Percentiles rank a stretch among this genome's conserved stretches.
Evolutionary conservation across 1,139 yeast genomes (phyloP).

Genomic region (Debaryomycetaceae sp.): DNA sequence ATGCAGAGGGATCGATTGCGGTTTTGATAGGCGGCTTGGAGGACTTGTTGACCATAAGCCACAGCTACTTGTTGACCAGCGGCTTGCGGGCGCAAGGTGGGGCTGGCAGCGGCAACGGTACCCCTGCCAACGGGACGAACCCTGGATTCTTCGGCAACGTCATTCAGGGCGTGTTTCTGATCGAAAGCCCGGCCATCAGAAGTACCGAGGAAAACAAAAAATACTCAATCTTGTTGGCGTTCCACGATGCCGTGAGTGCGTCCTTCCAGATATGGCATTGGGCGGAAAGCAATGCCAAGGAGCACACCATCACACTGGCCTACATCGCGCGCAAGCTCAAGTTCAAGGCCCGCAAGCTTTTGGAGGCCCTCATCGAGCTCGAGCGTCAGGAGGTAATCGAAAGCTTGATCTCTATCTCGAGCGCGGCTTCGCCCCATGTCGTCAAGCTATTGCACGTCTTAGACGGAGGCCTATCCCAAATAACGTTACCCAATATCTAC

Average conservation of each 20-base stretch:
- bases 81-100: slow-evolving; percentile 17
- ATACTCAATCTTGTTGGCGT: slow-evolving; percentile 54
- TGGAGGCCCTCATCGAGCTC: slow-evolving; percentile 63
- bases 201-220: slow-evolving; percentile 53
- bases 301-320: not conserved
- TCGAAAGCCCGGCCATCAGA: slow-evolving; percentile 63
- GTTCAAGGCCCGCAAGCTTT: slow-evolving; percentile 62
- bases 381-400: slow-evolving; percentile 77
- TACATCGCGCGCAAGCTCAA: slow-evolving; percentile 65
- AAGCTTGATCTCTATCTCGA: slow-evolving; percentile 38
- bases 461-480: slow-evolving; percentile 80
- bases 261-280: slow-evolving; percentile 70
- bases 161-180: slow-evolving; percentile 81
- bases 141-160: slow-evolving; percentile 70
- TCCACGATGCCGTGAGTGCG: slow-evolving; percentile 54
- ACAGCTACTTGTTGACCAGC: slow-evolving; percentile 46
- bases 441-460: slow-evolving; percentile 64
- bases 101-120: slow-evolving; percentile 20
- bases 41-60: slow-evolving; percentile 57
- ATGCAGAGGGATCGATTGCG: slow-evolving; percentile 45
- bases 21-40: slow-evolving; percentile 63
- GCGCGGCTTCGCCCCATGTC: slow-evolving; percentile 13
- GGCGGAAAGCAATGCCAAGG: slow-evolving; percentile 52
- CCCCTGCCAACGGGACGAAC: not conserved
- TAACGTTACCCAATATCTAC: slow-evolving; percentile 66